Base-by-base conservation (phyloP, 768 basidiomycete species). In the Daedaleopsis sinensis region DNA sequence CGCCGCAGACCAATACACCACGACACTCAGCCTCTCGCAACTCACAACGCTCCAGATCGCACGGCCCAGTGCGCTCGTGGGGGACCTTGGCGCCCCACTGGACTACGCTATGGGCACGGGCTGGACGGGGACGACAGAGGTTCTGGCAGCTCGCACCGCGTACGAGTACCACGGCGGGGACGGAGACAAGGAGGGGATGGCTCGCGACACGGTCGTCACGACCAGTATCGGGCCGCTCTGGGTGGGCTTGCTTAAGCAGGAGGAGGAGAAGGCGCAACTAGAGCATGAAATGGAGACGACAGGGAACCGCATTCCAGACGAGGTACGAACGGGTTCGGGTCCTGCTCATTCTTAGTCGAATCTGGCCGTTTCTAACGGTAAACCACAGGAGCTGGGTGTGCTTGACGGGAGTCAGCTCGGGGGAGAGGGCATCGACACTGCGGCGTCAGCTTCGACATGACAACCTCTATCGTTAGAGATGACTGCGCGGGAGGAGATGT, bases 51-150 rank as follows among this genome's bases (percentile, higher is more conserved):
- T 55, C 10, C 53, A 47, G 18, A 55, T 60, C 53, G 47, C 59
- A 3, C 15, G 11, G 3, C 53, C 59, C 16, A 52, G 43, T 7
- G 27, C 27, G 27, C 7, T 60, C 18, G 53, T 55, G 2, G 59
- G 59, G 15, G 53, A 60, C 24, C 46, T 60, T 1, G 59, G 59
- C 8, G 59, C 59, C 5, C 53, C 59, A 3, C 53, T 60, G 27
- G 27, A 32, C 27, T 32, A 32, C 8, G 24, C 13, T n/a, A 27
- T 44, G 12, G 51, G 49, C 23, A 50, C 21, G 19, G 13, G 8
- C 18, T 50, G 49, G 49, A 50, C 49, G 11, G 49, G 27, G 13
- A 42, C 39, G 27, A 32, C 27, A 3, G 27, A 32, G 27, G 27
- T 32, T 7, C 4, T 32, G 27, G 27, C 27, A 32, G 7, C 27